Base-by-base conservation (phyloP, 176 grass and related monocot genomes). In the Phoenix roebelenii region DNA sequence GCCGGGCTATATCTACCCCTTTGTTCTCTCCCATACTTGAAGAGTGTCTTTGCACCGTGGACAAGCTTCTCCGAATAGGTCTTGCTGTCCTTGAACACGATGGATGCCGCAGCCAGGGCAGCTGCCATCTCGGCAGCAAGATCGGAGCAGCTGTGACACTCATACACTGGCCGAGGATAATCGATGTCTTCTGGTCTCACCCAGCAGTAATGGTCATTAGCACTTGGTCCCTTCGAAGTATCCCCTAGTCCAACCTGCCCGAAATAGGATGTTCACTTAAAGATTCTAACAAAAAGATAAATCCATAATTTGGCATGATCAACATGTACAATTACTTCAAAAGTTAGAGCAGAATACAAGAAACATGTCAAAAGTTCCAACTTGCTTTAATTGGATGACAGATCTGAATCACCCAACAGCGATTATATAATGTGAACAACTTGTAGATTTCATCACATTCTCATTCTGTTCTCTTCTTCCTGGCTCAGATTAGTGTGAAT, bases 61-160 rank as follows among this genome's bases (percentile, higher is more conserved):
- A n/a, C 57, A 7, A 59, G 57, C 57, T 59, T 59, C 57, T 59
- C 57, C 0, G 57, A 59, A 15, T 59, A 59, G 24, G 57, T 59
- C 57, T 59, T 59, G 57, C 57, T 59, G 57, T 59, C 57, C 57
- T 59, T 59, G 57, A 59, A 59, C 57, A 59, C 57, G 0, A 59
- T 59, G 5, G 57, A 59, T 17, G 57, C 57, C 17, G 57, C 25
- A 30, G 57, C 57, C 57, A 59, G 14, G 14, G 57, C 57, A 59
- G 57, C 57, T 16, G 57, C 24, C 57, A 59, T 59, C 15, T 59
- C 57, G 15, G 15, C 57, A 1, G 57, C 57, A n/a, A 59, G 57
- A 30, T 59, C 57, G 3, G 57, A 59, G 57, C 57, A 59, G 17
- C 57, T 30, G 15, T 59, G 57, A 26, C 57, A 59, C 15, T 59